Percentiles rank a stretch among this genome's conserved stretches.
These are phyloP conservation scores for Lachancea waltii DNA, from an alignment of 805 yeast genomes.

Conservation along the genomic window DNA sequence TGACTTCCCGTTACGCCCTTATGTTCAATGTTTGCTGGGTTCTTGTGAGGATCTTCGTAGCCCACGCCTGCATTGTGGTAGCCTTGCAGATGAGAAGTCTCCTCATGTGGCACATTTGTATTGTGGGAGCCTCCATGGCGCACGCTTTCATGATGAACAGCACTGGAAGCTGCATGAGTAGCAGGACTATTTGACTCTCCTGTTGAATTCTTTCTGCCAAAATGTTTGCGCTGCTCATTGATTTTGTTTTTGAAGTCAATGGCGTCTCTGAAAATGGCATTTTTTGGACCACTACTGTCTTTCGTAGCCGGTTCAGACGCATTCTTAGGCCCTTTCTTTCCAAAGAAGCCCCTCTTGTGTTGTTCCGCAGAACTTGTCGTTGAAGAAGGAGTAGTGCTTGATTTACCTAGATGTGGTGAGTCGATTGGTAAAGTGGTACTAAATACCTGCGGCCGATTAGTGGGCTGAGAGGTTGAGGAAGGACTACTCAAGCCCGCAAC, in stretches of 20 bases:
- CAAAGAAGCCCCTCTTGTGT: constrained; percentile 6
- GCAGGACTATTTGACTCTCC: background rate
- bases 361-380: constrained; percentile 2
- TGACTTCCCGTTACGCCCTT: no score
- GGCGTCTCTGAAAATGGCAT: background rate
- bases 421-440: constrained; percentile 8
- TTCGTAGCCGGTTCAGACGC: background rate
- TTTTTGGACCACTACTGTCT: background rate
- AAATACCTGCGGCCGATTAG: background rate
- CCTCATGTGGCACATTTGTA: no score
- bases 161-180: background rate
- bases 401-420: background rate
- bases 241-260: constrained; percentile 1
- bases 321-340: background rate
- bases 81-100: no score
- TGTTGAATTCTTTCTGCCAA: constrained; percentile 2
- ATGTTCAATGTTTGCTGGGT: no score
- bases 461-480: background rate
- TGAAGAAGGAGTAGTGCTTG: background rate
- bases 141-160: background rate
- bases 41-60: no score
- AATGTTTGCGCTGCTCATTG: constrained; percentile 4
- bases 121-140: no score
- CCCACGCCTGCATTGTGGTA: no score
- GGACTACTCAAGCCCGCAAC: no score